Evolutionary conservation across 2,329 filamentous ascomycete genomes (phyloP), one percentile per base, ranked within the genome.

Genomic region (Diplodia mutila): DNA sequence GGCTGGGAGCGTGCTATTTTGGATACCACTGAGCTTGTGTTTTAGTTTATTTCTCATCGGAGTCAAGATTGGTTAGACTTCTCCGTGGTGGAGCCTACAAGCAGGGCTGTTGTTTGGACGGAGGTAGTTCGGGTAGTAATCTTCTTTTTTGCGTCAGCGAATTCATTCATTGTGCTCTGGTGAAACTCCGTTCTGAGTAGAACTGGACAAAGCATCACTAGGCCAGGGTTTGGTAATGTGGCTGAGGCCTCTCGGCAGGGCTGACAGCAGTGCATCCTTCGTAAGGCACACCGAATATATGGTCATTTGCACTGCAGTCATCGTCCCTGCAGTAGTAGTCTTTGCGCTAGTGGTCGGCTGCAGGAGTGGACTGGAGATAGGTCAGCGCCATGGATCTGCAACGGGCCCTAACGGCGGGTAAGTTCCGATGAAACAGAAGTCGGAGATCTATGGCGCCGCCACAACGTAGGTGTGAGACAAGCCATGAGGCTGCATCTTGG

Each of bases 21-120:
- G 59, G 59, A 63, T 63, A 63, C 59, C 59, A 63, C 59, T 63
- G 14, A 42, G 39, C n/a, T 51, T 63, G 9, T 49, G 11, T 32
- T 49, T 52, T 32, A 8, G 42, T 51, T 23, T 27, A 14, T 37
- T 32, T 25, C n/a, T 18, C 25, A 27, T 25, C 37, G 25, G 39
- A 32, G 37, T 29, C 7, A 23, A 39, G 29, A 11, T 12, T 23
- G n/a, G n/a, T 9, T 34, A 11, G 57, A 7, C 21, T 61, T 16
- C 7, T 21, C 16, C 14, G 8, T 9, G 3, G 5, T 25, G 9
- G 5, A n/a, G 59, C 14, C 42, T 21, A 23, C 42, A 49, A 49
- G 42, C 57, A 49, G 34, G 48, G 7, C 16, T 32, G 7, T 32
- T 32, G 29, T 32, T 32, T 32, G 29, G 1, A 3, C 11, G 34